Evolutionary conservation across 1,139 yeast species (phyloP).

Genomic region (Saccharomycopsis hybrid): DNA sequence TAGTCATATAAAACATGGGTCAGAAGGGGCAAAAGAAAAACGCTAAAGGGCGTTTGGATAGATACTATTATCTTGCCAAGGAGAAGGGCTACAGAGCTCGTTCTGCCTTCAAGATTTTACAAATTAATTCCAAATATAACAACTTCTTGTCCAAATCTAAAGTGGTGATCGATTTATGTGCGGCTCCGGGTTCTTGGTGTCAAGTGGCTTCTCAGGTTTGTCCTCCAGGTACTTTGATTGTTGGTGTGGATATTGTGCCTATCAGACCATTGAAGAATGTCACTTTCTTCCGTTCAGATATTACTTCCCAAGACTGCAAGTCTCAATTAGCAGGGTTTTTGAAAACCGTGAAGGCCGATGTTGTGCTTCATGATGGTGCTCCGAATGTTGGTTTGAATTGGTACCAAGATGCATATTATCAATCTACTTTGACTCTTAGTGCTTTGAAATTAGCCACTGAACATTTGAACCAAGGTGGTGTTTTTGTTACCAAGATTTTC

Average conservation of each 20-base stretch:
- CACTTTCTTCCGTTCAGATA: constrained; percentile 83
- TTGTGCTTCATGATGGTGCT: constrained; percentile 98
- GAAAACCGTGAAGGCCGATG: constrained; percentile 99
- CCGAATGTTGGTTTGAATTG: constrained; percentile 99
- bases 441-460: constrained; percentile 95
- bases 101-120: constrained; percentile 93
- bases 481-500: constrained; percentile 95
- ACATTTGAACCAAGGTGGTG: constrained; percentile 85
- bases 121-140: constrained; percentile 93
- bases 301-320: constrained; percentile 96
- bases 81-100: constrained; percentile 99
- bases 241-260: constrained; percentile 97
- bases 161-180: constrained; percentile 96
- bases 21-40: constrained; percentile 87
- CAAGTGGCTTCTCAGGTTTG: constrained; percentile 94
- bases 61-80: constrained; percentile 91
- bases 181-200: constrained; percentile 99
- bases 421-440: constrained; percentile 89
- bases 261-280: constrained; percentile 92
- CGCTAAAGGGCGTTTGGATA: constrained; percentile 98
- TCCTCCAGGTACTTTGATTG: constrained; percentile 86
- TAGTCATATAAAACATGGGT: constrained; percentile 13
- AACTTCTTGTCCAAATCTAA: constrained; percentile 94
- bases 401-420: constrained; percentile 99
- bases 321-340: constrained; percentile 89